Percentiles rank a stretch among this genome's conserved stretches.
Evolutionary conservation across 2,329 filamentous ascomycete species (phyloP).

Genomic region (Cordyceps cicadae): DNA sequence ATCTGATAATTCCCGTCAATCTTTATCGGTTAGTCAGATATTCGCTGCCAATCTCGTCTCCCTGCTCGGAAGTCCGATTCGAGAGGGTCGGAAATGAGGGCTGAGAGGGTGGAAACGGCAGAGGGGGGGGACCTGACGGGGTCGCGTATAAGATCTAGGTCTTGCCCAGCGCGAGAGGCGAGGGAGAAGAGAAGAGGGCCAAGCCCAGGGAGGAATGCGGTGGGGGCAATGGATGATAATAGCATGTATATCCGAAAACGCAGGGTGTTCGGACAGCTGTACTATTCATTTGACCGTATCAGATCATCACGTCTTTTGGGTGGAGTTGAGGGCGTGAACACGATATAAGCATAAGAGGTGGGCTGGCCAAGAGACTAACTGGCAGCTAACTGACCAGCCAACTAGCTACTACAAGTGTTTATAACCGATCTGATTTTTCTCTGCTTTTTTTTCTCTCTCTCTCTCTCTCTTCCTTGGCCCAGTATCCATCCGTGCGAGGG

Average conservation of each 20-base stretch:
- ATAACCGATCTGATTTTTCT: too few relatives aligned
- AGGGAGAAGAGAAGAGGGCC: neutral
- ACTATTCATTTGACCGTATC: neutral
- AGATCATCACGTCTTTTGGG: neutral
- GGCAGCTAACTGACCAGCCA: too few relatives aligned
- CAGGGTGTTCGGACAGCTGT: neutral
- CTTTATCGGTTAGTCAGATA: neutral
- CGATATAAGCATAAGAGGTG: slow-evolving; percentile 4
- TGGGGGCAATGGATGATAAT: neutral
- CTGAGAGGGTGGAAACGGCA: too few relatives aligned
- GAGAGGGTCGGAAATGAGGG: neutral
- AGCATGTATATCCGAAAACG: neutral
- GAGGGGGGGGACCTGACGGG: neutral
- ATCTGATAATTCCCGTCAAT: too few relatives aligned
- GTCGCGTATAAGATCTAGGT: neutral
- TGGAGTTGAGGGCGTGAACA: neutral
- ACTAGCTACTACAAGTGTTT: too few relatives aligned
- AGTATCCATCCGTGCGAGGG: too few relatives aligned
- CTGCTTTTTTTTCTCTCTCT: too few relatives aligned
- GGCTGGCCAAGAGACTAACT: neutral
- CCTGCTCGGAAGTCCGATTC: neutral
- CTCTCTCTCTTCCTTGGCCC: too few relatives aligned
- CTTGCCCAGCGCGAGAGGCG: neutral
- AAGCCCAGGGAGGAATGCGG: neutral
- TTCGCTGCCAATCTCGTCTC: neutral